phyloP scores from a whole-genome alignment of 768 basidiomycete genomes.

The Gyrodon lividus region DNA sequence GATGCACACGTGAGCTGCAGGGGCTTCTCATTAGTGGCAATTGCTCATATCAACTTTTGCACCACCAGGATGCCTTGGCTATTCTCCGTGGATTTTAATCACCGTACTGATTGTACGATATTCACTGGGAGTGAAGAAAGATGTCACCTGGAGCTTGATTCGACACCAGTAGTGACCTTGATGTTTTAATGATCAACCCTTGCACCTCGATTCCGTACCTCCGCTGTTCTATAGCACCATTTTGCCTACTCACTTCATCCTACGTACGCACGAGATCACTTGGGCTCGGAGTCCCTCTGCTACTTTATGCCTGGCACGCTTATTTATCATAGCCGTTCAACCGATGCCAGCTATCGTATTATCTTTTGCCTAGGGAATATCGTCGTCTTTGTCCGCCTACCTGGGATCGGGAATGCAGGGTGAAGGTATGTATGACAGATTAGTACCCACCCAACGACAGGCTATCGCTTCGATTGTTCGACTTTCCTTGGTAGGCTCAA shows the following conservation, averaged over 20 bases:
- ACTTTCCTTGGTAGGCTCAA: not conserved
- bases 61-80: conserved; percentile 17
- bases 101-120: not conserved
- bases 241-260: too few species aligned
- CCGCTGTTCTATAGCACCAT: too few species aligned
- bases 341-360: too few species aligned
- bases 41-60: not conserved
- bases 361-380: too few species aligned
- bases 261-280: too few species aligned
- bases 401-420: too few species aligned
- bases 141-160: not conserved
- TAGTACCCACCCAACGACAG: not conserved
- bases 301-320: too few species aligned
- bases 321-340: too few species aligned
- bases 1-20: conserved; percentile 36
- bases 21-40: not conserved
- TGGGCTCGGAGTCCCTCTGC: too few species aligned
- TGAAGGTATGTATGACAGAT: too few species aligned
- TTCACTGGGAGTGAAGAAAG: not conserved
- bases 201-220: too few species aligned
- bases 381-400: too few species aligned
- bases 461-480: not conserved
- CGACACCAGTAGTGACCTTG: not conserved
- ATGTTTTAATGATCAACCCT: not conserved
- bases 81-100: conserved; percentile 4